Conservation (phyloP, 1,284 basidiomycete species). For the Erythrobasidium hasegawianum region DNA sequence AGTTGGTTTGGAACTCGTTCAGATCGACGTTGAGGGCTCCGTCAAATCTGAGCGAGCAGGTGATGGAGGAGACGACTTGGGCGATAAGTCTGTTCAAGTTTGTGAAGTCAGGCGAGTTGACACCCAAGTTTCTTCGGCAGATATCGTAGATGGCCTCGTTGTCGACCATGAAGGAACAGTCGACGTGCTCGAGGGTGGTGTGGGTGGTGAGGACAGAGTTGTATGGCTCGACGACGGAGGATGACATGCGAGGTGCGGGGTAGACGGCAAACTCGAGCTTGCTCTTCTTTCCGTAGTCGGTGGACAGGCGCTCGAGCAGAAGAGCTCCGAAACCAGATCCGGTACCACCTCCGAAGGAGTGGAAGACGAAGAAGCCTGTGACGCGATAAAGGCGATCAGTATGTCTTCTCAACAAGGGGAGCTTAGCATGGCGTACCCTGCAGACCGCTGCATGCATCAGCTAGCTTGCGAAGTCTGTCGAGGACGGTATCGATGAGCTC, state of each 20-base stretch:
- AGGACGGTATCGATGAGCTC: slow-evolving; percentile 68
- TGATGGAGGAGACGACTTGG: slow-evolving; percentile 88
- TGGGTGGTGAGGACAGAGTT: slow-evolving; percentile 98
- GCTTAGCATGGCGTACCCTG: too few species aligned
- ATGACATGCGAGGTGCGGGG: slow-evolving; percentile 88
- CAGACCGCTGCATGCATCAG: slow-evolving; percentile 95
- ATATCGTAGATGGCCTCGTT: slow-evolving; percentile 92
- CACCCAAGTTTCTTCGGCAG: slow-evolving; percentile 91
- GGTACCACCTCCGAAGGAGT: slow-evolving; percentile 99
- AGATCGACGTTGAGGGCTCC: slow-evolving; percentile 97
- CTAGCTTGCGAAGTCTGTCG: slow-evolving; percentile 91
- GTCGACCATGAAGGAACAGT: slow-evolving; percentile 99
- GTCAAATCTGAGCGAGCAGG: slow-evolving; percentile 94
- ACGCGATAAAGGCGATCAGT: not conserved
- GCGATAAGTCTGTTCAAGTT: slow-evolving; percentile 97
- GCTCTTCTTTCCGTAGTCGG: slow-evolving; percentile 98
- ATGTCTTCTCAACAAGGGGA: too few species aligned
- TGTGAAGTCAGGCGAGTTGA: slow-evolving; percentile 80
- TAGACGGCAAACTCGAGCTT: slow-evolving; percentile 99
- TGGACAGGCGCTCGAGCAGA: slow-evolving; percentile 88
- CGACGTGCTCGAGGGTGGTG: slow-evolving; percentile 97
- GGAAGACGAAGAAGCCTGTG: slow-evolving; percentile 95
- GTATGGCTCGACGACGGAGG: slow-evolving; percentile 98
- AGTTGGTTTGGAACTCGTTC: slow-evolving; percentile 98
- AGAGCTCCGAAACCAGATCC: slow-evolving; percentile 99